Base-by-base conservation (phyloP, 257 asterid genomes). In the Solanum pinnatisectum region DNA sequence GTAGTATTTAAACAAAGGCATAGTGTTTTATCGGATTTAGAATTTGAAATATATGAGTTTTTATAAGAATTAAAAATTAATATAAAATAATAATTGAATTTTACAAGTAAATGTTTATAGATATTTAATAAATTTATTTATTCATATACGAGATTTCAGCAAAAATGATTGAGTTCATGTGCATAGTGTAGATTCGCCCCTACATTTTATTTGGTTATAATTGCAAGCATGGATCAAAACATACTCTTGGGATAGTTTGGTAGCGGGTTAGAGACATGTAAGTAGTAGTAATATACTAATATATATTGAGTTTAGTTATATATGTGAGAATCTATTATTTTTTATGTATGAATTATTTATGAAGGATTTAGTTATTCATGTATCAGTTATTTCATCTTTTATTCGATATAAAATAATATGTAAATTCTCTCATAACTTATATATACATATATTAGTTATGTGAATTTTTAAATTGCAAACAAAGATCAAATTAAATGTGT, bases 121-220 rank as follows among this genome's bases (percentile, higher is more conserved):
- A n/a, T 10, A 63, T 63, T 63, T 63, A 63, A 10, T 63, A 63
- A 63, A n/a, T 63, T 63, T 63, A 4, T 10, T 23, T 10, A 10
- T 63, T 4, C 1, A 63, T 11, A 63, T 63, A 63, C 16, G 10
- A 63, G 2, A 1, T 63, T 6, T 63, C 8, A 1, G 5, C 8
- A 63, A 63, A 63, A 63, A 10, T 2, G n/a, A 63, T 63, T 63
- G 16, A 23, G 1, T 63, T 63, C 1, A 63, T 1, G 30, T 63
- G 71, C 16, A 23, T 5, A 63, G 0, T 0, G 1, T 10, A 4
- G 7, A 63, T 63, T 4, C 1, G 0, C 4, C n/a, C n/a, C 10
- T 52, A 52, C 63, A 18, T 52, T 52, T 52, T 52, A 52, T 52
- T 52, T 52, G 63, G 10, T 52, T 52, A 44, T 44, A 52, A 52